These are phyloP conservation scores for Metarhizium rileyi DNA, from an alignment of 2,329 filamentous ascomycete species.

Conservation along the genomic window DNA sequence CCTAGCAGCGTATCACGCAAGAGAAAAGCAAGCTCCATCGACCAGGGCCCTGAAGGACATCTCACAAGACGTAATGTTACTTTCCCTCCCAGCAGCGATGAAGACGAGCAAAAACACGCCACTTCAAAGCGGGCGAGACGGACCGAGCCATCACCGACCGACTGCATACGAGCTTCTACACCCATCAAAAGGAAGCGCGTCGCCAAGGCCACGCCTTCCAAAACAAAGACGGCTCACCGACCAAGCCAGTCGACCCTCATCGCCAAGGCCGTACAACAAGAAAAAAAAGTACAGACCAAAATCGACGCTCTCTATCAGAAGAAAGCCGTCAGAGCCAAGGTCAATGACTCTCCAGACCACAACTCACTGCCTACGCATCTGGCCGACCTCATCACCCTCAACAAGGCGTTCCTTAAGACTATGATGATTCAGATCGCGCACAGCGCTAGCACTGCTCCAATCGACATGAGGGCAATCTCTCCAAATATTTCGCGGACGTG, in stretches of 20 bases:
- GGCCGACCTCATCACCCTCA: slow-evolving; percentile 51
- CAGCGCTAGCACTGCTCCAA: slow-evolving; percentile 51
- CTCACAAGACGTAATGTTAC: slow-evolving; percentile 19
- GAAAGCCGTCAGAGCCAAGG: slow-evolving; percentile 21
- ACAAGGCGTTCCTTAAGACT: slow-evolving; percentile 58
- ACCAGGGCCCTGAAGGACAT: slow-evolving; percentile 16
- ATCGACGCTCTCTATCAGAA: slow-evolving; percentile 25
- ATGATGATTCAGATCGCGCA: slow-evolving; percentile 61
- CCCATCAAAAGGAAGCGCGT: slow-evolving; percentile 21
- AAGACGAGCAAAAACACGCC: slow-evolving; percentile 6
- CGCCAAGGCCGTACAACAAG: slow-evolving; percentile 18
- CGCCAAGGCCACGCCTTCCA: slow-evolving; percentile 19
- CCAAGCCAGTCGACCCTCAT: slow-evolving; percentile 22
- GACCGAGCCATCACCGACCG: slow-evolving; percentile 11
- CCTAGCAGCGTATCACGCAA: slow-evolving; percentile 21
- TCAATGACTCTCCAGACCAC: slow-evolving; percentile 10
- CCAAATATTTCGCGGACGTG: slow-evolving; percentile 57
- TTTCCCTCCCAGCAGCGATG: slow-evolving; percentile 25
- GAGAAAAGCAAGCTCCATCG: slow-evolving; percentile 24
- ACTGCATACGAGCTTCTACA: not conserved
- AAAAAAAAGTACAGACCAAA: slow-evolving; percentile 22
- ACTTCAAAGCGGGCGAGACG: slow-evolving; percentile 10
- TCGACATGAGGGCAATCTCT: slow-evolving; percentile 52
- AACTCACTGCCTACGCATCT: slow-evolving; percentile 40
- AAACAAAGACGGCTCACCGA: slow-evolving; percentile 19